Evolutionary conservation across 2,329 filamentous ascomycete genomes (phyloP).

Genomic region (Aspergillus amoenus): DNA sequence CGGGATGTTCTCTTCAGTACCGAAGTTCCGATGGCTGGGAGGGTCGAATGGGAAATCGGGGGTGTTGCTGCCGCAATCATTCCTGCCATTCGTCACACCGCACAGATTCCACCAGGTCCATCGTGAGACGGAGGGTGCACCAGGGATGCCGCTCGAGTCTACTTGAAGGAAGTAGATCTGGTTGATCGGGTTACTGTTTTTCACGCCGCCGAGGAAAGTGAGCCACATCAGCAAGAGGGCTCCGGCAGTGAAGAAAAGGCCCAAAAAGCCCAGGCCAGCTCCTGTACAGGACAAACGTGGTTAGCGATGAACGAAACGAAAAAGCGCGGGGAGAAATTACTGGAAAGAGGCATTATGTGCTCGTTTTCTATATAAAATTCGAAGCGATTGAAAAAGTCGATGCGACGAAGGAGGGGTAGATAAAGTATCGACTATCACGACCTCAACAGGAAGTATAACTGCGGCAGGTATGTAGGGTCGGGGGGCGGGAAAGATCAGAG

Average conservation of each 20-base stretch:
- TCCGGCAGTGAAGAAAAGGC: slow-evolving; percentile 62
- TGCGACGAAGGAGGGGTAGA: background rate
- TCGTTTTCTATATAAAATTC: background rate
- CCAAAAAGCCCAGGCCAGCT: slow-evolving; percentile 54
- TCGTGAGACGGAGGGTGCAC: slow-evolving; percentile 66
- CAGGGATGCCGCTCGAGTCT: slow-evolving; percentile 69
- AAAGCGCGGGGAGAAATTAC: slow-evolving; percentile 24
- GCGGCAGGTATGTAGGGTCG: background rate
- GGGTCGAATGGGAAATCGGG: slow-evolving; percentile 68
- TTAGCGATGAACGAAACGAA: slow-evolving; percentile 4
- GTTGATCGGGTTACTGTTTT: slow-evolving; percentile 60
- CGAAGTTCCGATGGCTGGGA: slow-evolving; percentile 57
- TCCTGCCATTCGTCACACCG: slow-evolving; percentile 56
- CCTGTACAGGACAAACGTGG: slow-evolving; percentile 41
- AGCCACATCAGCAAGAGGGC: slow-evolving; percentile 65
- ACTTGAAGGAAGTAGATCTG: slow-evolving; percentile 84
- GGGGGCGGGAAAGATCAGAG: slow-evolving; percentile 1
- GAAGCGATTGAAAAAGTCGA: background rate
- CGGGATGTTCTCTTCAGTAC: slow-evolving; percentile 54
- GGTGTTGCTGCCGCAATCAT: slow-evolving; percentile 64
- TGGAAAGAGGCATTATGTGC: slow-evolving; percentile 28
- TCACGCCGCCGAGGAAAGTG: slow-evolving; percentile 62
- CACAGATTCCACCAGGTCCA: slow-evolving; percentile 94
- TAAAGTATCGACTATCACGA: slow-evolving; percentile 7
- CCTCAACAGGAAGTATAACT: slow-evolving; percentile 5